Evolutionary conservation across 1,284 basidiomycete species (phyloP).

Genomic region (Irpex sp.): DNA sequence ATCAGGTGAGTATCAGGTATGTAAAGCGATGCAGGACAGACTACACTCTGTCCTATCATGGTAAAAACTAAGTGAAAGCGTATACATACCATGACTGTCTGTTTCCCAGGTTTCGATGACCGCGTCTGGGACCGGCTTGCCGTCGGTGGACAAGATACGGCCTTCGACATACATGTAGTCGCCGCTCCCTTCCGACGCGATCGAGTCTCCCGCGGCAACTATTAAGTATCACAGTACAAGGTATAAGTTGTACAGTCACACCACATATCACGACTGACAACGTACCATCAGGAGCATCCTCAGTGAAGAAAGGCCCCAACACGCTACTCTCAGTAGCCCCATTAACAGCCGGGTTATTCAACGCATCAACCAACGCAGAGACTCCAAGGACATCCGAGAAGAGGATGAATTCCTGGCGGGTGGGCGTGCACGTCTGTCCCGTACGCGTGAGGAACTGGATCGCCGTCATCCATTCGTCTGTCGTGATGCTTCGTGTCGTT

Average conservation of each 20-base stretch:
- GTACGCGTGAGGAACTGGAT: slow-evolving; percentile 75
- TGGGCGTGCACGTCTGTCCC: slow-evolving; percentile 68
- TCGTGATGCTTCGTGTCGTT: slow-evolving; percentile 49
- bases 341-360: slow-evolving; percentile 70
- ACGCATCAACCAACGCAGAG: slow-evolving; percentile 71
- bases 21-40: too few species aligned
- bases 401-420: slow-evolving; percentile 83
- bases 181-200: slow-evolving; percentile 77
- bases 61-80: too few species aligned
- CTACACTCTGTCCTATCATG: too few species aligned
- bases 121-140: slow-evolving; percentile 64
- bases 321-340: slow-evolving; percentile 74
- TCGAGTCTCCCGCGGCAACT: slow-evolving; percentile 41
- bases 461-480: slow-evolving; percentile 82
- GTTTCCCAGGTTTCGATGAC: slow-evolving; percentile 86
- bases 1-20: background rate
- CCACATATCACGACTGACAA: slow-evolving; percentile 1
- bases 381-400: slow-evolving; percentile 79
- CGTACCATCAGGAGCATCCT: slow-evolving; percentile 73
- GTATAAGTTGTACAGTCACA: background rate
- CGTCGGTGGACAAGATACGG: slow-evolving; percentile 58
- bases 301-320: slow-evolving; percentile 83
- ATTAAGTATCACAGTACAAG: background rate
- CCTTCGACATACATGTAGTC: slow-evolving; percentile 82
- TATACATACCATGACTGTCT: slow-evolving; percentile 56